Percentiles rank a stretch among this genome's conserved stretches.
Conservation (phyloP, 306 rosid species). For the Trifolium fragiferum region DNA sequence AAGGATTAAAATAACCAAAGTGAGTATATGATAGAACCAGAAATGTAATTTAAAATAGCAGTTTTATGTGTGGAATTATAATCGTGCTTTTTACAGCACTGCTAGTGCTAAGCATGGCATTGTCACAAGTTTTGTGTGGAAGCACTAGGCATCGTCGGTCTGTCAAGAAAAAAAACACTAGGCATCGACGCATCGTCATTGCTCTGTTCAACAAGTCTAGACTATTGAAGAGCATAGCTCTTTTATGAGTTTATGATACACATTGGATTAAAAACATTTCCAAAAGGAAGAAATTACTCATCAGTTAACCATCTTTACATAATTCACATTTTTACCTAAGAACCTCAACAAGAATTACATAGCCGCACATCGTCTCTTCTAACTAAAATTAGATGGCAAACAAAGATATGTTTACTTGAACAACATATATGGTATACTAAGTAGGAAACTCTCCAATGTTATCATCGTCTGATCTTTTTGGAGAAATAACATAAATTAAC, state of each 20-base stretch:
- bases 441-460: constrained; percentile 22
- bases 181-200: background rate
- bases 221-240: constrained; percentile 16
- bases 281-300: constrained; percentile 27
- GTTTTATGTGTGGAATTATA: no score
- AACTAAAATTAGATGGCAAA: constrained; percentile 25
- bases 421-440: constrained; percentile 21
- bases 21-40: no score
- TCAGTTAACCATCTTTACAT: constrained; percentile 35
- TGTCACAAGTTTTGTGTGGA: no score
- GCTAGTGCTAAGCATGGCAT: no score
- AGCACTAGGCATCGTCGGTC: no score
- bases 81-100: no score
- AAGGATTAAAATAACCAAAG: no score
- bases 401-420: constrained; percentile 24
- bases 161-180: no score
- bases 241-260: constrained; percentile 38
- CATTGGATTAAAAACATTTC: constrained; percentile 27
- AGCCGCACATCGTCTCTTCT: constrained; percentile 32
- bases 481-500: constrained; percentile 32
- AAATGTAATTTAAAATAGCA: no score
- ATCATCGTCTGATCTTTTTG: background rate
- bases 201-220: constrained; percentile 13
- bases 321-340: constrained; percentile 31
- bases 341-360: constrained; percentile 35